Conservation (phyloP, 106 monocot species). For the Allium sativum region DNA sequence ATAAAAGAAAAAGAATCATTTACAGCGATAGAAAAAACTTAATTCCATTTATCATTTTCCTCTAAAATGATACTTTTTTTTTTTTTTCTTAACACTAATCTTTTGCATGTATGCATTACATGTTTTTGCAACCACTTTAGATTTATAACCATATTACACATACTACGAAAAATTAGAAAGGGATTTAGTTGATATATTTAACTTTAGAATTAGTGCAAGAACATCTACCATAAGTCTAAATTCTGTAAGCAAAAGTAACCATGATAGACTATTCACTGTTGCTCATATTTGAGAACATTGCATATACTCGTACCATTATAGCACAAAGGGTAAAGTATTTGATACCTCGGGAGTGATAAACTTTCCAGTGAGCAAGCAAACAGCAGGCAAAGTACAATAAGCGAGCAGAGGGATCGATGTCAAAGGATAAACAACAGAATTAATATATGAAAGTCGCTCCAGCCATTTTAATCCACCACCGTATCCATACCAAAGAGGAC, state of each 20-base stretch:
- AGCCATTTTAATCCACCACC: constrained; percentile 56
- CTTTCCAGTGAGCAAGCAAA: constrained; percentile 52
- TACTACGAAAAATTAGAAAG: no score
- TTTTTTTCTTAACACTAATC: no score
- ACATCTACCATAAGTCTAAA: background rate
- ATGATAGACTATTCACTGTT: background rate
- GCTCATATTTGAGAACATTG: background rate
- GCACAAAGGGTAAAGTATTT: constrained; percentile 17
- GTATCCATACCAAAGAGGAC: constrained; percentile 71
- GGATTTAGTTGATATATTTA: no score
- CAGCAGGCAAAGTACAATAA: constrained; percentile 52
- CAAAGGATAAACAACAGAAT: constrained; percentile 44
- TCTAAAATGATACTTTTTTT: no score
- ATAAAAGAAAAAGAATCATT: no score
- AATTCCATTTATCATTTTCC: no score
- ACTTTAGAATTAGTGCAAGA: no score
- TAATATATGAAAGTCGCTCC: constrained; percentile 56
- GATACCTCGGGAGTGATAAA: constrained; percentile 43
- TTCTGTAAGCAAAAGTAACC: background rate
- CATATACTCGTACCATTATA: constrained; percentile 6
- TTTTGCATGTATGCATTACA: no score
- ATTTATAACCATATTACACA: no score
- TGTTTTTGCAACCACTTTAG: no score
- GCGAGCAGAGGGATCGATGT: constrained; percentile 58
- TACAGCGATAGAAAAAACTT: no score